A percentile compares a stretch with the other conserved stretches of the same genome.
phyloP scores from a whole-genome alignment of 306 rosid species.

The Glycine soja region DNA sequence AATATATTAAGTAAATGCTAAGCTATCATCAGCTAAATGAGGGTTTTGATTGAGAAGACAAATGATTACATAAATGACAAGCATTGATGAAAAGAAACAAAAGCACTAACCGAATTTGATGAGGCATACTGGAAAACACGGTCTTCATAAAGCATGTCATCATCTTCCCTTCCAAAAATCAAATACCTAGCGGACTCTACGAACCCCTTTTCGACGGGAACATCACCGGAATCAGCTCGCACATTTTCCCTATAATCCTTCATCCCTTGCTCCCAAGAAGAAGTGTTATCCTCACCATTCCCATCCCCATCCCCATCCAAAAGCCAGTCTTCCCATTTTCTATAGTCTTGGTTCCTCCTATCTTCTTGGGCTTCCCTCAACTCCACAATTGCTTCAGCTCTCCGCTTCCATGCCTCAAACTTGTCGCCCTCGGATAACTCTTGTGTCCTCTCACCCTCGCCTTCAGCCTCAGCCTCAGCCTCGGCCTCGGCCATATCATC shows the following conservation, averaged over 20 bases:
- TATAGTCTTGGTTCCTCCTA: conserved; percentile 62
- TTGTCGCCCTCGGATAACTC: conserved; percentile 60
- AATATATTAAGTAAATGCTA: conserved; percentile 17
- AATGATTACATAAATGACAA: background rate
- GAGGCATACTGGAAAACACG: conserved; percentile 93
- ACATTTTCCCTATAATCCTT: conserved; percentile 51
- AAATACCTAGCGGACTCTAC: conserved; percentile 62
- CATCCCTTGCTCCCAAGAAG: conserved; percentile 48
- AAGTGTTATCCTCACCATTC: conserved; percentile 12
- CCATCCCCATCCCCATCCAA: conserved; percentile 42
- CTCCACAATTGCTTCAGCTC: conserved; percentile 90
- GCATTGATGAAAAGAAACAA: background rate
- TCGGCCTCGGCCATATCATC: conserved; percentile 69
- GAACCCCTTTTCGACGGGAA: conserved; percentile 55
- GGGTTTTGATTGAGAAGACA: background rate
- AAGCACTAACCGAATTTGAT: conserved; percentile 70
- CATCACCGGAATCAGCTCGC: conserved; percentile 48
- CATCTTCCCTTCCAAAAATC: conserved; percentile 60
- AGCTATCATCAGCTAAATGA: background rate
- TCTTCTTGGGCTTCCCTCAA: conserved; percentile 85
- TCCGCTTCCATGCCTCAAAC: conserved; percentile 91
- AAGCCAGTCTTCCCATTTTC: conserved; percentile 94
- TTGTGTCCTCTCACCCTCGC: conserved; percentile 36
- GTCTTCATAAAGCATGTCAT: conserved; percentile 89
- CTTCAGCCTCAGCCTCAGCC: conserved; percentile 39